Percentiles rank a stretch among this genome's conserved stretches.
These are phyloP conservation scores for Termitomyces sp. DNA, from an alignment of 768 basidiomycete species.

Conservation along the genomic window DNA sequence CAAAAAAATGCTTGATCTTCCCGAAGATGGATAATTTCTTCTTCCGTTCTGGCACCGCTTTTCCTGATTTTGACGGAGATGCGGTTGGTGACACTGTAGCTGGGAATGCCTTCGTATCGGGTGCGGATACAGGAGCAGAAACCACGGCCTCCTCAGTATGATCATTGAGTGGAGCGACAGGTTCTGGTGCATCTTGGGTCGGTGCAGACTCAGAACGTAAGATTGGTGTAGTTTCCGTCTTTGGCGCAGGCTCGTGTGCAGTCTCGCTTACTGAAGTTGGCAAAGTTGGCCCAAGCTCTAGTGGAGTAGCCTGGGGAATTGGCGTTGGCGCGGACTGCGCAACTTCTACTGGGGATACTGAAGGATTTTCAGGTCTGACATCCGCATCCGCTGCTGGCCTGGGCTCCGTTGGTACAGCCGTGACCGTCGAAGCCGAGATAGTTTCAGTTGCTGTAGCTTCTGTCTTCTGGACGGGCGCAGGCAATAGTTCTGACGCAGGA, in stretches of 20 bases:
- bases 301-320: not conserved
- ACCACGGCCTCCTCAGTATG: not conserved
- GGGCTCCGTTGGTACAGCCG: not conserved
- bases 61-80: constrained; percentile 28
- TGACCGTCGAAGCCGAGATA: not conserved
- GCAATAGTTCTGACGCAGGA: not conserved
- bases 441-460: not conserved
- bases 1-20: constrained; percentile 48
- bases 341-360: not conserved
- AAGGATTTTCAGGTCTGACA: not conserved
- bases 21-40: constrained; percentile 50
- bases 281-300: not conserved
- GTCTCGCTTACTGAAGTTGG: not conserved
- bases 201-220: not conserved
- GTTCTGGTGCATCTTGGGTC: not conserved
- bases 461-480: not conserved
- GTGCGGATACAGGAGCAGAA: not conserved
- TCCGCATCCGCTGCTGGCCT: not conserved
- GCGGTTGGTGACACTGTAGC: constrained; percentile 15
- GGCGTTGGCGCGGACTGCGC: not conserved
- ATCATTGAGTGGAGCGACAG: constrained; percentile 1
- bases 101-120: constrained; percentile 20
- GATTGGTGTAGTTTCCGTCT: not conserved
- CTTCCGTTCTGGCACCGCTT: constrained; percentile 34
- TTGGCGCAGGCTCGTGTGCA: not conserved